Conservation (phyloP, 305 asterid species). For the Salvia sclarea region DNA sequence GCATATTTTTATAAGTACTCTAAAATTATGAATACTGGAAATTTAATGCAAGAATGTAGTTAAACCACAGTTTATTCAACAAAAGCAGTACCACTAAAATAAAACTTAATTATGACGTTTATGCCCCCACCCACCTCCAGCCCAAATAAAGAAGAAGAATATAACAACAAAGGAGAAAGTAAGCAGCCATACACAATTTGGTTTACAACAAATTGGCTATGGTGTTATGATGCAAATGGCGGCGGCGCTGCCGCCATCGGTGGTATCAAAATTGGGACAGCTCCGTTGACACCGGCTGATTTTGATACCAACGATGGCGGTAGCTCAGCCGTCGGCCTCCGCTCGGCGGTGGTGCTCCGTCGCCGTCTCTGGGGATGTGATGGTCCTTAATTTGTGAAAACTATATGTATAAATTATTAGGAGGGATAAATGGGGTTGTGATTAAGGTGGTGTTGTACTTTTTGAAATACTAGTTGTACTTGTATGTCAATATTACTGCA, state of each 20-base stretch:
- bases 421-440: neutral
- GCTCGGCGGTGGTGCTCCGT: neutral
- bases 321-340: slow-evolving; percentile 34
- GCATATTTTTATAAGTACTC: too few species aligned
- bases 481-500: neutral
- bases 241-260: slow-evolving; percentile 49
- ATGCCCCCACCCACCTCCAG: too few species aligned
- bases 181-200: neutral
- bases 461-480: slow-evolving; percentile 23
- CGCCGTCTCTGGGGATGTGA: neutral
- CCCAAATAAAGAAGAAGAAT: too few species aligned
- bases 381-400: neutral
- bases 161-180: neutral
- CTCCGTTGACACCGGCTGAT: neutral
- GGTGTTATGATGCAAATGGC: neutral
- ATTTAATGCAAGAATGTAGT: neutral
- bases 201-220: neutral
- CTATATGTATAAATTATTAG: neutral
- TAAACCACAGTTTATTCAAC: too few species aligned
- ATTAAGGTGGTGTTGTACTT: slow-evolving; percentile 12
- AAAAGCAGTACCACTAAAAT: too few species aligned
- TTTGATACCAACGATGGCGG: slow-evolving; percentile 42
- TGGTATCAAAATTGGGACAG: slow-evolving; percentile 38
- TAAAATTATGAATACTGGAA: neutral
- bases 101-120: too few species aligned